phyloP scores from a whole-genome alignment of 2,329 filamentous ascomycete genomes.

The Cladosporium sp. region DNA sequence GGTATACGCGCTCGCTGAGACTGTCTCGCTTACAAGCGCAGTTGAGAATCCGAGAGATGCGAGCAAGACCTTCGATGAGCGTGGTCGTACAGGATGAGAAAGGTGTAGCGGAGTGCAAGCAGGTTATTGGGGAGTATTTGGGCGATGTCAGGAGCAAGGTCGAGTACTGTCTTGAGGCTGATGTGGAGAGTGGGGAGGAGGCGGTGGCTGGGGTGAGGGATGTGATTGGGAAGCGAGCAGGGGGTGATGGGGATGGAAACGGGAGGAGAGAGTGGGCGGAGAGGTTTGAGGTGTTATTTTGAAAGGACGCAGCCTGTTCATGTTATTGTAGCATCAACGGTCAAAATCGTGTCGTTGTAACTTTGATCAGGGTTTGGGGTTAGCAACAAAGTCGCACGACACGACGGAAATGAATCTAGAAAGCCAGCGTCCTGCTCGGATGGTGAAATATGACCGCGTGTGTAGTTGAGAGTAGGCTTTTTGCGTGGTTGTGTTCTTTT shows the following conservation, averaged over 20 bases:
- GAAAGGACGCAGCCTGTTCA: no score
- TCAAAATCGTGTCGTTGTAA: no score
- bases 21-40: constrained; percentile 62
- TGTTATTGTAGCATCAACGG: no score
- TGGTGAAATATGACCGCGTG: no score
- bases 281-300: background rate
- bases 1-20: constrained; percentile 25
- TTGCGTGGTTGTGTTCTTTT: no score
- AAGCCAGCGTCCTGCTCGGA: no score
- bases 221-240: background rate
- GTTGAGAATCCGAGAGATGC: constrained; percentile 57
- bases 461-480: no score
- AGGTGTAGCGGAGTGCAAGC: constrained; percentile 49
- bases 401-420: no score
- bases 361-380: no score
- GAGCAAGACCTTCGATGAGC: constrained; percentile 51
- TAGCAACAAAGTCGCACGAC: no score
- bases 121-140: constrained; percentile 58
- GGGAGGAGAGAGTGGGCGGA: background rate
- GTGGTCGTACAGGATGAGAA: constrained; percentile 52
- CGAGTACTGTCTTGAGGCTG: constrained; percentile 57
- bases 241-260: background rate
- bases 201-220: background rate
- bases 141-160: constrained; percentile 58
- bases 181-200: constrained; percentile 30